These are phyloP conservation scores for Globisporangium paroecandrum DNA, from an alignment of 352 stramenopile genomes.

Conservation along the genomic window DNA sequence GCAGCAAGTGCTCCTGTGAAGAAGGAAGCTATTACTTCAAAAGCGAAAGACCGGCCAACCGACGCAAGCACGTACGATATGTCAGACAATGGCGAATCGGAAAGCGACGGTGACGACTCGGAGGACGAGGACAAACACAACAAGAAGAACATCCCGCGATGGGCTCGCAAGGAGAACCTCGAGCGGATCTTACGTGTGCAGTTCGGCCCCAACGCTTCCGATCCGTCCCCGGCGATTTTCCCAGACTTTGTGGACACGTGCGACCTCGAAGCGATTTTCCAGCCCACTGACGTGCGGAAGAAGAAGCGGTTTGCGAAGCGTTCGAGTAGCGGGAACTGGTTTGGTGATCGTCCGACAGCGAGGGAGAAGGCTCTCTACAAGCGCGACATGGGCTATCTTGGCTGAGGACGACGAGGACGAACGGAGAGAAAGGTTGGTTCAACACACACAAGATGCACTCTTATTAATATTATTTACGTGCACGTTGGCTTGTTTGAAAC, in stretches of 20 bases:
- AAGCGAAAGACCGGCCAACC: conserved; percentile 22
- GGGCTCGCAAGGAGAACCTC: conserved; percentile 73
- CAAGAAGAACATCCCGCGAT: conserved; percentile 77
- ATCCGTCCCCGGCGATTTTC: conserved; percentile 80
- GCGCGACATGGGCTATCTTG: conserved; percentile 76
- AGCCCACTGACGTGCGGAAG: conserved; percentile 64
- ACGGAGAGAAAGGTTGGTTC: neutral
- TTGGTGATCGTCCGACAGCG: conserved; percentile 71
- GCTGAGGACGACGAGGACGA: conserved; percentile 19
- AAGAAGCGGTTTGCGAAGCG: conserved; percentile 76
- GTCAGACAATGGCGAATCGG: conserved; percentile 75
- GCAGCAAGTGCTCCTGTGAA: neutral
- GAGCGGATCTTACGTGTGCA: conserved; percentile 64
- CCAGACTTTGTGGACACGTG: conserved; percentile 82
- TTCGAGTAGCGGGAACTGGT: conserved; percentile 86
- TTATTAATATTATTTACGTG: conserved; percentile 21
- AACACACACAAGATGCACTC: conserved; percentile 2
- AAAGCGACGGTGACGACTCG: conserved; percentile 41
- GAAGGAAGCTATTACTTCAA: neutral
- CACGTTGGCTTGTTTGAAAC: conserved; percentile 7
- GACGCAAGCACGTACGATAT: conserved; percentile 61
- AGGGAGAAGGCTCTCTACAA: conserved; percentile 80
- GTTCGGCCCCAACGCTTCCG: conserved; percentile 68
- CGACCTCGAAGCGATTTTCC: conserved; percentile 82
- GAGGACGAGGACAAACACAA: conserved; percentile 34